A percentile compares a stretch with the other conserved stretches of the same genome.
phyloP scores from a whole-genome alignment of 331 rosid species.

The Phaseolus coccineus region DNA sequence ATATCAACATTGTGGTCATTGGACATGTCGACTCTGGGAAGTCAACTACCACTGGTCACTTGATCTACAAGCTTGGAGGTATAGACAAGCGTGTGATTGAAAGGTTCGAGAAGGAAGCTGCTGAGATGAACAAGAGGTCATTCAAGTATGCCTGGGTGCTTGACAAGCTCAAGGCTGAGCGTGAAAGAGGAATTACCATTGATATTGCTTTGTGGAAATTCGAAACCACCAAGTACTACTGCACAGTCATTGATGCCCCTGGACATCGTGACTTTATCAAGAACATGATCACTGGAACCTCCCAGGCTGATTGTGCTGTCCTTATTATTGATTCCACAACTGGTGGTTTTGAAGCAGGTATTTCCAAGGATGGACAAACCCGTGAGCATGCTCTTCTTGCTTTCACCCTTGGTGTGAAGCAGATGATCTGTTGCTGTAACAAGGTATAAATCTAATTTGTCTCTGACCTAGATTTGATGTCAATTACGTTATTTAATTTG shows the following conservation, averaged over 20 bases:
- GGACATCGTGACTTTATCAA: slow-evolving; percentile 58
- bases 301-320: slow-evolving; percentile 55
- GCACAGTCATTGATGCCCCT: slow-evolving; percentile 54
- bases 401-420: slow-evolving; percentile 54
- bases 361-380: slow-evolving; percentile 57
- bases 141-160: slow-evolving; percentile 57
- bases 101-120: slow-evolving; percentile 54
- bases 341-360: slow-evolving; percentile 59
- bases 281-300: slow-evolving; percentile 54
- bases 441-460: slow-evolving; percentile 31
- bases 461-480: too few relatives aligned
- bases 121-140: slow-evolving; percentile 55
- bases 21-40: slow-evolving; percentile 58
- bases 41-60: slow-evolving; percentile 54
- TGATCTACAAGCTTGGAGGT: slow-evolving; percentile 58
- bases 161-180: slow-evolving; percentile 56
- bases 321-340: slow-evolving; percentile 52
- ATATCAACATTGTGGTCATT: slow-evolving; percentile 52
- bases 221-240: slow-evolving; percentile 50
- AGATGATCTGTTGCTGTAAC: slow-evolving; percentile 57
- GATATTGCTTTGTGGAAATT: slow-evolving; percentile 54
- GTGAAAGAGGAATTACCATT: slow-evolving; percentile 51
- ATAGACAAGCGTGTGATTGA: slow-evolving; percentile 58
- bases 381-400: slow-evolving; percentile 58
- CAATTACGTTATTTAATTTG: background rate